Evolutionary conservation across 331 rosid species (phyloP).

Genomic region (Arachis monticola): DNA sequence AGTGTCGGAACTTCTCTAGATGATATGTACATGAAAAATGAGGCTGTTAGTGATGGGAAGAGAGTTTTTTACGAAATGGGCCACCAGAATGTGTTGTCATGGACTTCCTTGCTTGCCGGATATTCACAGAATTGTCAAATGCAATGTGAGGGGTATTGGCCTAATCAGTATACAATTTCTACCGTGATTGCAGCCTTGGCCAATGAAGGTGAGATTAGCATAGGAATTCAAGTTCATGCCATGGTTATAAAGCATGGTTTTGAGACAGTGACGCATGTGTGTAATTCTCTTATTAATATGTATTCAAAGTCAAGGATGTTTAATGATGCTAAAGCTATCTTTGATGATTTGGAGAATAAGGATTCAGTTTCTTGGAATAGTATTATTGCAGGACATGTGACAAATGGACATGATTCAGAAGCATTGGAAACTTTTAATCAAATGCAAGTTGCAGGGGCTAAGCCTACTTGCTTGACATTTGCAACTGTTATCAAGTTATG

Average conservation of each 20-base stretch:
- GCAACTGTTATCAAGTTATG: slow-evolving; percentile 60
- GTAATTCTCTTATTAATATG: slow-evolving; percentile 69
- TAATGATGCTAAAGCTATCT: slow-evolving; percentile 58
- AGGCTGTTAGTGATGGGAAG: slow-evolving; percentile 54
- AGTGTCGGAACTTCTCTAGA: slow-evolving; percentile 69
- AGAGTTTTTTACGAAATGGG: slow-evolving; percentile 72
- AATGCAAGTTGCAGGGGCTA: slow-evolving; percentile 59
- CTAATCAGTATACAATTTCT: slow-evolving; percentile 57
- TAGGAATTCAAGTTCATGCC: slow-evolving; percentile 62
- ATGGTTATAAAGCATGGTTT: slow-evolving; percentile 64
- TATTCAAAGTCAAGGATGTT: slow-evolving; percentile 62
- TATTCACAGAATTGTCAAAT: slow-evolving; percentile 53
- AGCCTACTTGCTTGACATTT: slow-evolving; percentile 57
- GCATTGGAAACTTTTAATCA: slow-evolving; percentile 55
- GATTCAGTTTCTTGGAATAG: slow-evolving; percentile 73
- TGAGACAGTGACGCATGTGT: slow-evolving; percentile 44
- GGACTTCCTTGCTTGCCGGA: slow-evolving; percentile 72
- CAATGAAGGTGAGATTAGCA: slow-evolving; percentile 39
- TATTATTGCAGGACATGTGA: slow-evolving; percentile 64
- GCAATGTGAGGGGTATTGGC: slow-evolving; percentile 52
- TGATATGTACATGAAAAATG: slow-evolving; percentile 78
- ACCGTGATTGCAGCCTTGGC: slow-evolving; percentile 61
- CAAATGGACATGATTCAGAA: slow-evolving; percentile 56
- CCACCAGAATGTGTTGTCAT: slow-evolving; percentile 64
- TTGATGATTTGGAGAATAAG: slow-evolving; percentile 53